Evolutionary conservation across 164 flowering plant species (phyloP), one percentile per base, ranked within the genome.

Genomic region (Vitis riparia): DNA sequence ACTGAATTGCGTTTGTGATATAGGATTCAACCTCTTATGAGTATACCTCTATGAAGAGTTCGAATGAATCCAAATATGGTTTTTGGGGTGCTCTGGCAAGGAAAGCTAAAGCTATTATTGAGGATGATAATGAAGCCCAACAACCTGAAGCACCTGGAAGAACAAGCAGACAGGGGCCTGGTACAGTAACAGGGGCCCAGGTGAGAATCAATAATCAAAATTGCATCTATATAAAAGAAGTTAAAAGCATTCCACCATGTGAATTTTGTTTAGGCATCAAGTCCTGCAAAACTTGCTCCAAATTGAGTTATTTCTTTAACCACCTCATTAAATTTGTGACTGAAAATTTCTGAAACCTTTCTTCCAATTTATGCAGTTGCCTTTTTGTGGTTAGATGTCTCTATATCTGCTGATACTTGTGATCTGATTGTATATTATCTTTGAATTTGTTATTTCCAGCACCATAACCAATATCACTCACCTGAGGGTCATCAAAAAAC

Each of bases 31-130:
- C 68, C 51, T 12, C 65, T n/a, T 52, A 75, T 75, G 76, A 75
- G 27, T 71, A 80, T 51, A 64, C 82, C 15, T 68, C 81, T 13
- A 75, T 71, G 80, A 82, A 77, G 29, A 73, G 48, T 55, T 29
- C 65, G 62, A 75, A 72, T 59, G 86, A 85, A 73, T 55, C 83
- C 32, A 80, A 82, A 62, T 76, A 71, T 30, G 85, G 88, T 47
- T 86, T 86, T 72, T 86, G 90, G 90, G 84, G 88, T 8, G 60
- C 66, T 47, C 74, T 86, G 9, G 86, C 90, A 63, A 75, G 82
- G 59, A 86, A 86, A 81, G 90, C 89, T 23, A 86, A 82, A 71
- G 71, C 87, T 8, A 70, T 86, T 68, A 73, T 86, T 63, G 87
- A 86, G 29, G 89, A 83, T 65, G 86, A 83, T 69, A 51, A 69